Percentiles rank a stretch among this genome's conserved stretches.
Conservation (phyloP, 1,139 yeast species). For the Sugiyamaella xylanicola region DNA sequence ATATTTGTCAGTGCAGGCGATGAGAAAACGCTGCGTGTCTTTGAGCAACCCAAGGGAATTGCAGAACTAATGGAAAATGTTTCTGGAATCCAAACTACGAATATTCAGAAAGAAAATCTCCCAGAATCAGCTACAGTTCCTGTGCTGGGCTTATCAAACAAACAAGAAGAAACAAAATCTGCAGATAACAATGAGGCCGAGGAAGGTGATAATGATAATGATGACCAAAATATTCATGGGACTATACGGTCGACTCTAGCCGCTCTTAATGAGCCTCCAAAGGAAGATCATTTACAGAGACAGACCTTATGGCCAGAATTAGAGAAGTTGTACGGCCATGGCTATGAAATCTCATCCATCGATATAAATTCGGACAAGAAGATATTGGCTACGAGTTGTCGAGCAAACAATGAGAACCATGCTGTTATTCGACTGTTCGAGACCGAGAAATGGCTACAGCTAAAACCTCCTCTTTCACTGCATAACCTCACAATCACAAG, state of each 20-base stretch:
- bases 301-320: constrained; percentile 93
- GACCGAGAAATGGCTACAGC: constrained; percentile 62
- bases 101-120: constrained; percentile 39
- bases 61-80: constrained; percentile 60
- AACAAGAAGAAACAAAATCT: constrained; percentile 65
- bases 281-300: constrained; percentile 88
- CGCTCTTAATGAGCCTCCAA: constrained; percentile 62
- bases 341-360: constrained; percentile 85
- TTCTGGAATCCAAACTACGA: constrained; percentile 48
- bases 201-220: constrained; percentile 19
- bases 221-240: constrained; percentile 20
- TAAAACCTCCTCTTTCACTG: constrained; percentile 52
- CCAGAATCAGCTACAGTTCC: constrained; percentile 91
- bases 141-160: constrained; percentile 90
- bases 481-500: constrained; percentile 88
- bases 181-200: constrained; percentile 47
- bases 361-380: constrained; percentile 68
- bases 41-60: constrained; percentile 85
- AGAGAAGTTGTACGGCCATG: constrained; percentile 95
- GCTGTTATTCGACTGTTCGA: constrained; percentile 82
- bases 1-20: constrained; percentile 93
- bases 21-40: constrained; percentile 87
- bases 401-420: constrained; percentile 79
- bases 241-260: constrained; percentile 38
- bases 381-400: constrained; percentile 85